Base-by-base conservation (phyloP, 371 early-diverging fungal genomes). In the Mucor circinelloides region DNA sequence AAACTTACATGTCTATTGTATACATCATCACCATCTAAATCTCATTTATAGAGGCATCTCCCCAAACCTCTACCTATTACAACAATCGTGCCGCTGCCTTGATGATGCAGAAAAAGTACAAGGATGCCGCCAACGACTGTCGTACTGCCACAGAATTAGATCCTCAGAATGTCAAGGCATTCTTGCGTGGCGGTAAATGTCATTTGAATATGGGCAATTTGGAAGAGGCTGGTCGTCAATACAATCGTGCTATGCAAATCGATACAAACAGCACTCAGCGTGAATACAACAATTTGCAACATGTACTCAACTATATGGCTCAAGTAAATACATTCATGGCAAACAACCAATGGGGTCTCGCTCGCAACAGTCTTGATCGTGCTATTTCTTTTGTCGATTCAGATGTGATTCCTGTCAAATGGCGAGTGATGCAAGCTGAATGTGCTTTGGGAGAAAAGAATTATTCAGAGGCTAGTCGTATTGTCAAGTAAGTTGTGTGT, bases 11-110 rank as follows among this genome's bases (percentile, higher is more conserved):
- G 7, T 36, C 46, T 3, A 10, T 17, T n/a, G 19, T 52, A 31
- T 17, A 13, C 30, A 55, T 28, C 31, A 55, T 28, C 31, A n/a
- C n/a, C 23, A 6, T n/a, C 48, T 46, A 7, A 46, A n/a, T 8
- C 23, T n/a, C 7, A 25, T 52, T 30, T 30, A n/a, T 71, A 77
- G 85, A 89, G 48, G 67, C 88, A 31, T 85, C 89, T 23, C 89
- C 91, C 19, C 68, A 79, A 21, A 85, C 84, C 15, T 72, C 91
- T 3, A 93, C 89, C 1, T 91, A 89, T 69, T 92, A 90, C 72
- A 83, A 85, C 60, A 95, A 96, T 77, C 85, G 95, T 58, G 90
- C 95, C 12, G 94, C 95, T 19, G 93, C 94, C 19, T 77, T 85
- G 30, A 85, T 89, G 68, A 94, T 94, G 91, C 73, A 89, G 54